Evolutionary conservation across 2,329 filamentous ascomycete genomes (phyloP).

Genomic region (Pezicula rhizophila): DNA sequence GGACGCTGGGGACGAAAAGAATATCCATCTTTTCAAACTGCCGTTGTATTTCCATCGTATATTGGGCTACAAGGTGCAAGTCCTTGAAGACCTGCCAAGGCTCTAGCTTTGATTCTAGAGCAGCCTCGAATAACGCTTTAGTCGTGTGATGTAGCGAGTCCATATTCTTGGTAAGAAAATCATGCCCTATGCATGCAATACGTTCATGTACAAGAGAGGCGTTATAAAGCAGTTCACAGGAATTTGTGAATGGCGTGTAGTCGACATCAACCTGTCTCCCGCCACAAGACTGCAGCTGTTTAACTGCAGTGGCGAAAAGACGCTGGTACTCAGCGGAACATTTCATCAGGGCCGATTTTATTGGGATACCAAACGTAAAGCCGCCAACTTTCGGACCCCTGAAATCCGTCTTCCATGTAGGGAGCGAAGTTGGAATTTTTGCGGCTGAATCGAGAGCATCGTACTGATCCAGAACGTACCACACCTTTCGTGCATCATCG

Average conservation of each 20-base stretch:
- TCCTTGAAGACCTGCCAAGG: conserved; percentile 40
- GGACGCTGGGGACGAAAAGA: conserved; percentile 44
- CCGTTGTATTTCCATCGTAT: conserved; percentile 17
- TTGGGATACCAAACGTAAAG: conserved; percentile 45
- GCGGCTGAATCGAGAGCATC: conserved; percentile 42
- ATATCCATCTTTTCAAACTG: conserved; percentile 33
- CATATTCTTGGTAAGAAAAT: conserved; percentile 30
- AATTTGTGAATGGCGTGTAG: conserved; percentile 41
- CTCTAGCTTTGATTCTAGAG: conserved; percentile 30
- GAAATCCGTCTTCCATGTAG: conserved; percentile 22
- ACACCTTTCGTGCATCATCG: conserved; percentile 40
- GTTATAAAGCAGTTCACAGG: conserved; percentile 44
- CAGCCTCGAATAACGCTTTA: conserved; percentile 33
- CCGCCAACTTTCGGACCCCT: conserved; percentile 23
- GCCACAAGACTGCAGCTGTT: conserved; percentile 31
- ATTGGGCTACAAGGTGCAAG: conserved; percentile 19
- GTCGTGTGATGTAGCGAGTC: conserved; percentile 41
- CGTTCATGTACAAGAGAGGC: conserved; percentile 47
- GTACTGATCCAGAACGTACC: conserved; percentile 39
- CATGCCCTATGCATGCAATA: conserved; percentile 34
- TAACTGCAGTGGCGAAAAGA: conserved; percentile 32
- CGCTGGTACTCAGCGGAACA: conserved; percentile 36
- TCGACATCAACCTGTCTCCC: conserved; percentile 32
- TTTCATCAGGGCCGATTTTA: conserved; percentile 31
- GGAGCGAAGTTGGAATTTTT: conserved; percentile 30